A percentile compares a stretch with the other conserved stretches of the same genome.
phyloP scores from a whole-genome alignment of 768 basidiomycete genomes.

The Obba rivulosa region DNA sequence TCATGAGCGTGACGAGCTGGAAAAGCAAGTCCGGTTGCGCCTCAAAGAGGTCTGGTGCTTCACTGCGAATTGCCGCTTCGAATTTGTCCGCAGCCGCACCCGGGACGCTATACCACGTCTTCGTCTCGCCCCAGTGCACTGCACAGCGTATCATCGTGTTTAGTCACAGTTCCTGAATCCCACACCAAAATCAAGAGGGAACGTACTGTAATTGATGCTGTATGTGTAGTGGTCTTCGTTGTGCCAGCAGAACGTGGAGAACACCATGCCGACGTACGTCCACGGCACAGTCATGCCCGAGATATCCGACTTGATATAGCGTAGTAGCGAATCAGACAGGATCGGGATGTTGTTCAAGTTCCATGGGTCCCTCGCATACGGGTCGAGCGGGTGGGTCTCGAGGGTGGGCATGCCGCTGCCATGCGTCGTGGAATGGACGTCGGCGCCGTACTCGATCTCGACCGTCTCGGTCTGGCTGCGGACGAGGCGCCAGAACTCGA shows the following conservation, averaged over 20 bases:
- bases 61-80: slow-evolving; percentile 89
- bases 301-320: slow-evolving; percentile 97
- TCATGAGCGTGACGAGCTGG: slow-evolving; percentile 97
- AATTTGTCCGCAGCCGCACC: slow-evolving; percentile 95
- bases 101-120: slow-evolving; percentile 99
- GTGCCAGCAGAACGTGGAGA: slow-evolving; percentile 99
- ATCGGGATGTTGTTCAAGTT: slow-evolving; percentile 98
- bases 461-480: slow-evolving; percentile 87
- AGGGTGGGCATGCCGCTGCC: slow-evolving; percentile 96
- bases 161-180: slow-evolving; percentile 1
- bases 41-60: slow-evolving; percentile 97
- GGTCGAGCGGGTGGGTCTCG: slow-evolving; percentile 86
- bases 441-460: slow-evolving; percentile 99
- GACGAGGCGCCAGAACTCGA: slow-evolving; percentile 95
- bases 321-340: slow-evolving; percentile 83
- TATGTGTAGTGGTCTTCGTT: slow-evolving; percentile 99
- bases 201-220: slow-evolving; percentile 88
- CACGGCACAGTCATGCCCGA: slow-evolving; percentile 99
- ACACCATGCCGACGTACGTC: slow-evolving; percentile 99
- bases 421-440: slow-evolving; percentile 95
- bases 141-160: slow-evolving; percentile 6
- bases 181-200: background rate
- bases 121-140: slow-evolving; percentile 99
- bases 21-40: slow-evolving; percentile 96
- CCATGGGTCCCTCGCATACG: slow-evolving; percentile 90